Evolutionary conservation across 805 yeast species (phyloP).

Genomic region (Kluyveromyces siamensis): DNA sequence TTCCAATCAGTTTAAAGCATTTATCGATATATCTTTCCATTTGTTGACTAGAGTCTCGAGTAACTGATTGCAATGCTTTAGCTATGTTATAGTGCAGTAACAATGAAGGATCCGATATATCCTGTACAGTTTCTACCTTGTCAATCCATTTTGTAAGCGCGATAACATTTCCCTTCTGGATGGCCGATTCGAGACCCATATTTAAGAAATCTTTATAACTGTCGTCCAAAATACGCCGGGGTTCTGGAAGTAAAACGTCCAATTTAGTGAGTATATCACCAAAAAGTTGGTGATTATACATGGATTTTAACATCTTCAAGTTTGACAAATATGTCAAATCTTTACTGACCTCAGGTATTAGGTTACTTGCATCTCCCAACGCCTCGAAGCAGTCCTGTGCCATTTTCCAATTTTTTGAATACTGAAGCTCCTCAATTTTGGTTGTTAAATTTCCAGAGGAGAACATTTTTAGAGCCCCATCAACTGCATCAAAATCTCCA

Average conservation of each 20-base stretch:
- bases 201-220: constrained; percentile 42
- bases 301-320: constrained; percentile 58
- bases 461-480: constrained; percentile 71
- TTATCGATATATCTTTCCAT: constrained; percentile 36
- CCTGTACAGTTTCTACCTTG: constrained; percentile 36
- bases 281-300: constrained; percentile 69
- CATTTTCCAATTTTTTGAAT: constrained; percentile 76
- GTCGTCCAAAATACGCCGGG: constrained; percentile 26
- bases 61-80: constrained; percentile 43
- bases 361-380: constrained; percentile 35
- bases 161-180: constrained; percentile 47
- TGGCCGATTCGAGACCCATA: constrained; percentile 69
- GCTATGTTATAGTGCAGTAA: constrained; percentile 59
- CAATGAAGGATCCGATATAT: constrained; percentile 42
- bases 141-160: constrained; percentile 51
- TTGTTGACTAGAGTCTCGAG: constrained; percentile 24
- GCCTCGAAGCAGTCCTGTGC: constrained; percentile 81
- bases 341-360: constrained; percentile 21
- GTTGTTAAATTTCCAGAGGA: constrained; percentile 65
- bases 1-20: constrained; percentile 54
- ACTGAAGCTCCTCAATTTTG: constrained; percentile 71
- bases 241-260: constrained; percentile 30
- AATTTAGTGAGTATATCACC: constrained; percentile 53
- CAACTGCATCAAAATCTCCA: constrained; percentile 83
- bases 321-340: constrained; percentile 19